A percentile compares a stretch with the other conserved stretches of the same genome.
Conservation (phyloP, 2,329 filamentous ascomycete species). For the Rhynchosporium graminicola region DNA sequence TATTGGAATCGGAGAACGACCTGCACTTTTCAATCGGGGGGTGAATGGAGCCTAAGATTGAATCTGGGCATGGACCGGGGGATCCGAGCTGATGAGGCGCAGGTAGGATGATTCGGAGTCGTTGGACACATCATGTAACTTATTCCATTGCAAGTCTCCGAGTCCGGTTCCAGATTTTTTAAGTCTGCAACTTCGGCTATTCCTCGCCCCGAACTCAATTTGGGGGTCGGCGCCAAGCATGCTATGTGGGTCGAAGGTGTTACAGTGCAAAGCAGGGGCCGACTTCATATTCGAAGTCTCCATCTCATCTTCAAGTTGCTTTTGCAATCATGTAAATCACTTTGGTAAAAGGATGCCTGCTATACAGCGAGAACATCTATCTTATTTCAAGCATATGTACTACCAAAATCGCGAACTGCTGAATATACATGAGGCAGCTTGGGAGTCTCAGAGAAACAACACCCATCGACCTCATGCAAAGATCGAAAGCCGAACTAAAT, state of each 20-base stretch:
- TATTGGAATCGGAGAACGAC: neutral
- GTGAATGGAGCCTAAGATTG: neutral
- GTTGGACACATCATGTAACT: constrained; percentile 27
- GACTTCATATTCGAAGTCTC: neutral
- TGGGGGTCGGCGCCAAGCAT: constrained; percentile 1
- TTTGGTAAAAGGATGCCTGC: too few species aligned
- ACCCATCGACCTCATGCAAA: too few species aligned
- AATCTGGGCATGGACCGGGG: constrained; percentile 1
- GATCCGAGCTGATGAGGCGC: constrained; percentile 1
- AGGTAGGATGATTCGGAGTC: constrained; percentile 7
- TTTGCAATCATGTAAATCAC: too few species aligned
- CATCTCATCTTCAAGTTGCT: too few species aligned
- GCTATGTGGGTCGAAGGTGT: neutral
- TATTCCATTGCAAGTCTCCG: constrained; percentile 15
- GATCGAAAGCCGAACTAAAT: too few species aligned
- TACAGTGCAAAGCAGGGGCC: neutral
- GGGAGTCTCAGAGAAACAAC: too few species aligned
- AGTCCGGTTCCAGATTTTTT: constrained; percentile 8
- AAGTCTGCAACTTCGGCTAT: constrained; percentile 24
- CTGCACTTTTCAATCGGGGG: constrained; percentile 13
- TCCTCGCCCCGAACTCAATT: neutral
- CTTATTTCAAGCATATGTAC: too few species aligned
- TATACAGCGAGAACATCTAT: too few species aligned
- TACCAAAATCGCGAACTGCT: too few species aligned
- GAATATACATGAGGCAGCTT: too few species aligned